phyloP scores from a whole-genome alignment of 1,139 yeast species.

The Candida freyschussii region DNA sequence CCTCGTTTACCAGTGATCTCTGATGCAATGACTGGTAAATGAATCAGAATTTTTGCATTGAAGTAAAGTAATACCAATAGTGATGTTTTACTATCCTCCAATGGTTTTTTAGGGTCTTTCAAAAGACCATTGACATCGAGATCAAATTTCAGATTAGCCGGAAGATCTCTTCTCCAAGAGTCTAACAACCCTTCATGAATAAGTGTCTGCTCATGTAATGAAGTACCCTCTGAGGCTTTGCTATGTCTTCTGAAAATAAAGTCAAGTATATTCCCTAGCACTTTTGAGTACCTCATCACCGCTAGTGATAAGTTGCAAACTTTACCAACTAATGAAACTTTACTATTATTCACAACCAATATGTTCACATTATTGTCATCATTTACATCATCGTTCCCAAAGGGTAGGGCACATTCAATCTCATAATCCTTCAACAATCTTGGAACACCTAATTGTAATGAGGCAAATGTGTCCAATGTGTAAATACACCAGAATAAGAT shows the following conservation, averaged over 20 bases:
- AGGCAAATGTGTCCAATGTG: constrained; percentile 69
- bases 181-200: constrained; percentile 69
- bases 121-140: constrained; percentile 61
- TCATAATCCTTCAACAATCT: constrained; percentile 73
- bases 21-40: constrained; percentile 66
- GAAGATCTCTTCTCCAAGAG: constrained; percentile 72
- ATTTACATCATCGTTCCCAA: constrained; percentile 48
- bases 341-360: constrained; percentile 53
- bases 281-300: constrained; percentile 65
- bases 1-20: constrained; percentile 33
- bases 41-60: constrained; percentile 75
- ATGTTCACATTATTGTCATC: constrained; percentile 47
- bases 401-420: constrained; percentile 81
- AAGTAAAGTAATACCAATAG: constrained; percentile 64
- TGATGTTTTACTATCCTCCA: constrained; percentile 48
- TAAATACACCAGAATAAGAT: constrained; percentile 82
- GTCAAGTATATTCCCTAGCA: constrained; percentile 70
- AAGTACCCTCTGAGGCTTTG: constrained; percentile 28
- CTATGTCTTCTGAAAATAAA: constrained; percentile 50
- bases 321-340: constrained; percentile 61
- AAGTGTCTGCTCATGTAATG: constrained; percentile 37
- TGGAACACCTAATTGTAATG: constrained; percentile 79
- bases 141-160: constrained; percentile 57
- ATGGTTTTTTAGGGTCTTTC: constrained; percentile 33
- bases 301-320: constrained; percentile 60